Base-by-base conservation (phyloP, 164 flowering plant genomes). In the Kingdonia uniflora region DNA sequence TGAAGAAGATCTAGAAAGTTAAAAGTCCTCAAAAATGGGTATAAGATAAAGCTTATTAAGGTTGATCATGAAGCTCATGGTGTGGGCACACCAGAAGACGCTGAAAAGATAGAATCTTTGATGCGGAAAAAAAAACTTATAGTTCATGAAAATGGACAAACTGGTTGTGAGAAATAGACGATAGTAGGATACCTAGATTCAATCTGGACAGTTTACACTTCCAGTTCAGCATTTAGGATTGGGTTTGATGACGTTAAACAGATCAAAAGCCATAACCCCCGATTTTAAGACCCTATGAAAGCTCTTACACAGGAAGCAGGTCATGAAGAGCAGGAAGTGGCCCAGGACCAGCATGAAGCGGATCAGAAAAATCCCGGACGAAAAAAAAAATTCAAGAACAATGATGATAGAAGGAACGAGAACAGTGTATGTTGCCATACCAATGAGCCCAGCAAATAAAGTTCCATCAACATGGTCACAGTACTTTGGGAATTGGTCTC, bases 1-100 rank as follows among this genome's bases (percentile, higher is more conserved):
- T n/a, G 97, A 92, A 74, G 99, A 88, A 77, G 97, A 92, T 69
- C 70, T 92, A 26, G 97, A 92, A 64, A 92, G 59, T 89, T 92
- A 21, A 92, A 92, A 76, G 97, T 86, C 58, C 88, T 92, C 58
- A 97, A 92, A 66, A 84, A 92, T 79, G 99, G 99, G 5, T 92
- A 92, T 59, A 92, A 81, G 64, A 84, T 88, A 95, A 88, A 70
- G 77, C 74, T 73, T 43, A 67, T 73, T 58, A 73, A 70, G 65
- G 77, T 73, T 8, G 54, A 70, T 19, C 77, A 73, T 40, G 74
- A 73, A 14, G 71, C 74, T 21, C 77, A 73, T 60, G 77, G 77
- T 40, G 72, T 73, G 20, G 74, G 70, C 50, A 59, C 65, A 19
- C 77, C 72, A 17, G 70, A 65, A 56, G 77, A 73, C 57, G 74